Conservation (phyloP, 495 filamentous ascomycete genomes). For the Sporormia fimetaria region DNA sequence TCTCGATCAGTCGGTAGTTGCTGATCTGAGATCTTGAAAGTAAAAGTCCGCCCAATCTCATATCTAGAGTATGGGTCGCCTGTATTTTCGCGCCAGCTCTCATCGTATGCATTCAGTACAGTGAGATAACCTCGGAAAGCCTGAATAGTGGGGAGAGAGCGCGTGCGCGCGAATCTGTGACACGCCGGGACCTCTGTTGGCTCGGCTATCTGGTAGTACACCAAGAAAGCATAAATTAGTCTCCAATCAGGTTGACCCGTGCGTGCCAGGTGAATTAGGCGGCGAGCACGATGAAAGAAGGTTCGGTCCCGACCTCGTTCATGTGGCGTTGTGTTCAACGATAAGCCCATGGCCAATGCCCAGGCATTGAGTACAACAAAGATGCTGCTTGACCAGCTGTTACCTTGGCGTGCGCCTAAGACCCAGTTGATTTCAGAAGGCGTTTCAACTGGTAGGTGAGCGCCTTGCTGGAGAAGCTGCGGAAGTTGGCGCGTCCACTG, state of each 20-base stretch:
- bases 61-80: no score
- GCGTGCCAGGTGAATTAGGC: background rate
- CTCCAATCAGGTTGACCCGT: background rate
- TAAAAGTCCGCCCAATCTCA: no score
- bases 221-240: conserved; percentile 1
- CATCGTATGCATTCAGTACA: no score
- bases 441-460: no score
- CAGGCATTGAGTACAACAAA: conserved; percentile 5
- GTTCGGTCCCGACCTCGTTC: no score
- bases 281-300: background rate
- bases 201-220: background rate
- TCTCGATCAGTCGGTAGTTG: no score
- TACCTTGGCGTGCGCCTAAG: background rate
- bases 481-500: no score
- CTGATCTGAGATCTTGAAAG: no score
- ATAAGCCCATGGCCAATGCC: conserved; percentile 6
- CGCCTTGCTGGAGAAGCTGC: no score
- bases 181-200: background rate
- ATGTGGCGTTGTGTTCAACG: no score
- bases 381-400: background rate
- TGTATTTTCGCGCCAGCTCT: no score
- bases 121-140: background rate
- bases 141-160: background rate
- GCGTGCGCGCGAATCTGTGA: background rate
- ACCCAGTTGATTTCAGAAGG: background rate